These are phyloP conservation scores for Scutellaria baicalensis DNA, from an alignment of 257 asterid genomes.

Conservation along the genomic window DNA sequence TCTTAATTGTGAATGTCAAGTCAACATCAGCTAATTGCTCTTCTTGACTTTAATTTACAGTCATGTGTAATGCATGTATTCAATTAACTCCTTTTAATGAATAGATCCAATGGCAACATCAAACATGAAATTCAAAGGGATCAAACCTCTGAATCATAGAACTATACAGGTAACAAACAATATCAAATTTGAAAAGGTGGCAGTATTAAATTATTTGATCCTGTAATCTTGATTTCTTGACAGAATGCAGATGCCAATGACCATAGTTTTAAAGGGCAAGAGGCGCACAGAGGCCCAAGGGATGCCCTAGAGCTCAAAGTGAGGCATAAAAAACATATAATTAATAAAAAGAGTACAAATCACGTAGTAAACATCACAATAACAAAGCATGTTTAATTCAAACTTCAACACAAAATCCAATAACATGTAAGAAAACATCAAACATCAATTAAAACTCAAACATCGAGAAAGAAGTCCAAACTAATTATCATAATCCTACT, in stretches of 20 bases:
- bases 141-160: neutral
- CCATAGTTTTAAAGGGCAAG: neutral
- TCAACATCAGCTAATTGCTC: conserved; percentile 4
- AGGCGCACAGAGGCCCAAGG: too few species aligned
- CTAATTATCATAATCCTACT: too few species aligned
- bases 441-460: too few species aligned
- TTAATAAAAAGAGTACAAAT: too few species aligned
- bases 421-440: too few species aligned
- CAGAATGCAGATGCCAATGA: neutral
- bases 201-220: neutral
- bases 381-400: too few species aligned
- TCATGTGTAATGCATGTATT: neutral
- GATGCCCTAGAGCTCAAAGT: too few species aligned
- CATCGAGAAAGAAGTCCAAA: too few species aligned
- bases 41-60: neutral
- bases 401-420: too few species aligned
- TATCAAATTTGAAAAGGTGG: neutral
- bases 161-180: neutral
- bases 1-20: conserved; percentile 3
- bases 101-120: neutral
- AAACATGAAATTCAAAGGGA: neutral
- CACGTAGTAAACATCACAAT: neutral
- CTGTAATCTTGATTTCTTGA: neutral
- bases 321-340: too few species aligned
- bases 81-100: neutral